A percentile compares a stretch with the other conserved stretches of the same genome.
These are phyloP conservation scores for Cornus suecica DNA, from an alignment of 148 eudicot species.

Conservation along the genomic window DNA sequence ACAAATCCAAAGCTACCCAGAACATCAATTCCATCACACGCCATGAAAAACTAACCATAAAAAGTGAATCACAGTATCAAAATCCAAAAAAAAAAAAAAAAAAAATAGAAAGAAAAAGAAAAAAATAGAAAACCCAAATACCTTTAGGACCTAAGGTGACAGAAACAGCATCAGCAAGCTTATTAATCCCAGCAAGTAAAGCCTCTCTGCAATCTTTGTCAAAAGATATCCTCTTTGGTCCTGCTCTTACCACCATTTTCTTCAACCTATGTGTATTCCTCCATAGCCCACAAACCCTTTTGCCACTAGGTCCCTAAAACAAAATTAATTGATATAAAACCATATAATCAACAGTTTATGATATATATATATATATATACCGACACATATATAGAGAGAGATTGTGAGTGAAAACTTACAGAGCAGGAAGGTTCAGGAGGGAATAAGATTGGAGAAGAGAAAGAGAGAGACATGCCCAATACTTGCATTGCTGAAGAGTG, in stretches of 20 bases:
- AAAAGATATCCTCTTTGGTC: constrained; percentile 71
- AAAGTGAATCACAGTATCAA: background rate
- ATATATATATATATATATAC: fast-evolving
- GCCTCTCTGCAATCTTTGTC: constrained; percentile 70
- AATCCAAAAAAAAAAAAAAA: background rate
- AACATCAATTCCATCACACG: background rate
- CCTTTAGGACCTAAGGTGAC: constrained; percentile 97
- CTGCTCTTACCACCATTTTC: constrained; percentile 65
- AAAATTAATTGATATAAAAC: background rate
- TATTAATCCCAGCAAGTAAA: constrained; percentile 69
- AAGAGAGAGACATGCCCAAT: constrained; percentile 22
- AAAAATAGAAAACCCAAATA: constrained; percentile 15
- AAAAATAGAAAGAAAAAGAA: background rate
- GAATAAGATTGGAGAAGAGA: constrained; percentile 18
- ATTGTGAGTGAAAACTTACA: constrained; percentile 10
- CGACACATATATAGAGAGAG: background rate
- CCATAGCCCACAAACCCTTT: constrained; percentile 19
- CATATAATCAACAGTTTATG: background rate
- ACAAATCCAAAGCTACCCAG: background rate
- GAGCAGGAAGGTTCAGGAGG: constrained; percentile 7
- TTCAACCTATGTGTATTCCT: constrained; percentile 18
- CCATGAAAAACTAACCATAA: background rate
- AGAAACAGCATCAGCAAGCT: constrained; percentile 97
- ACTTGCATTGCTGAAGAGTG: background rate
- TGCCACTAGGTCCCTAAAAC: constrained; percentile 30